Base-by-base conservation (phyloP, 768 basidiomycete genomes). In the Coprinopsis sp. region DNA sequence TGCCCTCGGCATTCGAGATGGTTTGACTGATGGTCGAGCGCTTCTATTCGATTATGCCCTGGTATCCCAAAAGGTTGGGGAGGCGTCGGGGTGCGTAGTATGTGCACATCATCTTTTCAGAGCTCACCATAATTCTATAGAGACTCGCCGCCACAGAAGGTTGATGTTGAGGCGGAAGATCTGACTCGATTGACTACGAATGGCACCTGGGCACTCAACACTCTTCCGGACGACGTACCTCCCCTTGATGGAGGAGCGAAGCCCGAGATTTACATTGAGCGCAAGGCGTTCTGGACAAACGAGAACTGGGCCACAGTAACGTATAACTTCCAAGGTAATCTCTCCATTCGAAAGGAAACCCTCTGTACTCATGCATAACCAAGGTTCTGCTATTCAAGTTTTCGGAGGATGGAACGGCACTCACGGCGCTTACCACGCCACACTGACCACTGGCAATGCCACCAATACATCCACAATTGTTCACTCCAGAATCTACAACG, bases 11-110 rank as follows among this genome's bases (percentile, higher is more conserved):
- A 49, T 34, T 8, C 42, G 48, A 14, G 42, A 36, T 33, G 48
- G 42, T 7, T 37, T 49, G 41, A 31, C 12, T 22, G 48, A 49
- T 10, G 48, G 48, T 2, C 16, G 16, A 2, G 16, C 22, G 6
- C 44, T 49, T 24, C 27, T 49, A 33, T 28, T 49, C 33, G 48
- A 49, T 38, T 49, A 44, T 38, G 48, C 42, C n/a, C 16, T 44
- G 16, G 48, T 44, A 7, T 37, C 10, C 18, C 48, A 49, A 36
- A 43, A 37, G 18, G 33, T 49, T 23, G 48, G 48, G 6, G 37
- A 27, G 18, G 3, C 41, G 10, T 16, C 22, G 7, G 46, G 38
- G 46, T 47, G 37, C 39, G 46, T 41, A n/a, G 6, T 4, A 7
- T 13, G 8, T 1, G 34, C 14, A 21, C 14, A 22, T 37, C 24